These are phyloP conservation scores for Plectosphaerella plurivora DNA, from an alignment of 2,329 filamentous ascomycete genomes.

Conservation along the genomic window DNA sequence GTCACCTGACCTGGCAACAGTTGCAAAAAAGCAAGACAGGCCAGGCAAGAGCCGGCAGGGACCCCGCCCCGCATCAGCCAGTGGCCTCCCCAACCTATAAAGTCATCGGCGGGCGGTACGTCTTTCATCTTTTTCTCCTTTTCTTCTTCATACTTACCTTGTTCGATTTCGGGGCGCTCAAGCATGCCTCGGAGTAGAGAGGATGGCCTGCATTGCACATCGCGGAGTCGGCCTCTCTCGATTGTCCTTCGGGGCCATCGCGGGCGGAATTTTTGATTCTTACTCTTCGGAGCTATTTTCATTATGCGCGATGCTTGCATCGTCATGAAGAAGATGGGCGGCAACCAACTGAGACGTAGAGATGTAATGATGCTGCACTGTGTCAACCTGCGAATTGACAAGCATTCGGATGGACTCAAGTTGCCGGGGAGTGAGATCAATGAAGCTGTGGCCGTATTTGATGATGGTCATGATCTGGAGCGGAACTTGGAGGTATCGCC, in stretches of 20 bases:
- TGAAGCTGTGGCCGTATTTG: too few species aligned
- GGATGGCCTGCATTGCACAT: conserved; percentile 50
- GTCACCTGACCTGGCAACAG: neutral
- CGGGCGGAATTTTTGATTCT: conserved; percentile 15
- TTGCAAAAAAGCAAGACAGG: neutral
- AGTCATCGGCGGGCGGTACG: neutral
- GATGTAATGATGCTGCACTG: too few species aligned
- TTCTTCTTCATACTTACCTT: conserved; percentile 47
- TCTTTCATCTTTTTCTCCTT: neutral
- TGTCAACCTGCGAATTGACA: too few species aligned
- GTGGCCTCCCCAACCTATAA: neutral
- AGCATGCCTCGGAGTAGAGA: conserved; percentile 33
- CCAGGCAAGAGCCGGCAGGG: neutral
- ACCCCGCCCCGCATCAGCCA: neutral
- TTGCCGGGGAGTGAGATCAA: too few species aligned
- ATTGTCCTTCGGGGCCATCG: conserved; percentile 16
- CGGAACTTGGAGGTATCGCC: too few species aligned
- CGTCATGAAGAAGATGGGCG: conserved; percentile 10
- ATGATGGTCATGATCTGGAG: too few species aligned
- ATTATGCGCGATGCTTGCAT: conserved; percentile 8
- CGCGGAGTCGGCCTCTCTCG: conserved; percentile 16
- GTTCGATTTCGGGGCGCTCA: conserved; percentile 37
- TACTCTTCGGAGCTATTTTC: conserved; percentile 6
- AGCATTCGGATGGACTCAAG: too few species aligned
- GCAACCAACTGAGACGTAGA: too few species aligned